Base-by-base conservation (phyloP, 805 yeast genomes). In the Cyberlindnera subsufficiens region DNA sequence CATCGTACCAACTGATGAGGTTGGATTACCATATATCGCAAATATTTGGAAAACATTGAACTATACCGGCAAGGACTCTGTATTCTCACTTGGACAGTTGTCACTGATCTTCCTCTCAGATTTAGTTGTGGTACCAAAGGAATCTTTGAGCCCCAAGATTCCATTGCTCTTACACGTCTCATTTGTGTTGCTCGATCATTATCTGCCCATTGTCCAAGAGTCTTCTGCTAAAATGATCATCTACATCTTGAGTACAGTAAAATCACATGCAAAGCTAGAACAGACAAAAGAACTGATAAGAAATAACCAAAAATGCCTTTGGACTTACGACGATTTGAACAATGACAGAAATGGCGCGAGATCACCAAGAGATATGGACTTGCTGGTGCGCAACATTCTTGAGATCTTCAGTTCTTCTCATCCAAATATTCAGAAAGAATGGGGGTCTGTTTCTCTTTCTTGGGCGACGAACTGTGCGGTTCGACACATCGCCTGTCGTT, bases 381-480 rank as follows among this genome's bases (percentile, higher is more conserved):
- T 70, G 9, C 64, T 90, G 47, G 80, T 86, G 3, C 66, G 89
- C 46, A 74, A 76, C 43, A 72, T 84, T 3, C 59, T 88, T 31
- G 75, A 72, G 19, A 70, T 85, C 0, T 78, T 88, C 51, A 49
- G 66, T 7, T 65, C 70, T 0, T 61, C 69, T 0, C 63, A 66
- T 19, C 75, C 80, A 1, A 63, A 55, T 11, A 66, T 89, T 33
- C 95, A 84, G 58, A 75, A 75, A 34, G 86, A 82, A 39, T 93
- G 99, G 99, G 82, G 95, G 39, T 68, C 82, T 30, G 78, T 77
- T 3, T 83, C 98, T 0, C 68, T 95, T 30, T 72, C 75, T 25
- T 93, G 99, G 99, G 97, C 99, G 0, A 93, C 99, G 0, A 82
- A 96, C 1, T 93, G 98, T 66, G 95, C 97, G 3, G 98, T 91